These are phyloP conservation scores for Polyporus tsugae DNA, from an alignment of 1,284 basidiomycete genomes.

Conservation along the genomic window DNA sequence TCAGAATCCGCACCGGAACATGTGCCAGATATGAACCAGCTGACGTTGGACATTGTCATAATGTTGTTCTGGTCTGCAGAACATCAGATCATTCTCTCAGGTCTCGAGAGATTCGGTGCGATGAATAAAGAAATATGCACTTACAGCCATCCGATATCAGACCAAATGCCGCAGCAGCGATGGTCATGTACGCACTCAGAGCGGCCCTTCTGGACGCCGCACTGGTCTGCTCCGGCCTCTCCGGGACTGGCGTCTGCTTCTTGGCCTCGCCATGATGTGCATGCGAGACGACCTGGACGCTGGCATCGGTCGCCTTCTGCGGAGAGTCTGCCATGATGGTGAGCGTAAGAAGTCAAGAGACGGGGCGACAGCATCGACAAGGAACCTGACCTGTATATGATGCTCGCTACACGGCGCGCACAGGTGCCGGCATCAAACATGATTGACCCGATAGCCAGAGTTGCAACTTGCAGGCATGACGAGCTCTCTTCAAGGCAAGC, in stretches of 20 bases:
- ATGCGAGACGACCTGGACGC: slow-evolving; percentile 22
- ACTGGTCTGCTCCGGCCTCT: slow-evolving; percentile 17
- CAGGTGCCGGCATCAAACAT: slow-evolving; percentile 28
- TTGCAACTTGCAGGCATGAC: neutral
- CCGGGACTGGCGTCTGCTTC: slow-evolving; percentile 10
- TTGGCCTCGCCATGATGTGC: slow-evolving; percentile 6
- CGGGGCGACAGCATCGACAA: slow-evolving; percentile 14
- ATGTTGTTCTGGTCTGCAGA: slow-evolving; percentile 71
- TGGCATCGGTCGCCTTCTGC: slow-evolving; percentile 20
- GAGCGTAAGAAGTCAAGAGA: slow-evolving; percentile 18
- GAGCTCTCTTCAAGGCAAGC: slow-evolving; percentile 1
- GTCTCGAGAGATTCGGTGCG: neutral
- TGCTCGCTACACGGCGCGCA: neutral
- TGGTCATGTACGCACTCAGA: slow-evolving; percentile 67
- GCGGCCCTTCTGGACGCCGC: slow-evolving; percentile 44
- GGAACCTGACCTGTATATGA: slow-evolving; percentile 17
- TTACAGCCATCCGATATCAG: slow-evolving; percentile 76
- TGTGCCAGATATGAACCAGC: slow-evolving; percentile 21
- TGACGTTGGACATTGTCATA: slow-evolving; percentile 71
- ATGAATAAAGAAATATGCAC: slow-evolving; percentile 28
- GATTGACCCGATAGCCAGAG: slow-evolving; percentile 1
- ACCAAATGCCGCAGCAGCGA: slow-evolving; percentile 70
- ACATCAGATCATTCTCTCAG: slow-evolving; percentile 1
- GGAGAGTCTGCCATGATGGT: slow-evolving; percentile 27
- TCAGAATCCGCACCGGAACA: neutral